Evolutionary conservation across 1,139 yeast genomes (phyloP), one percentile per base, ranked within the genome.

Genomic region (Chernovozyma aurita): DNA sequence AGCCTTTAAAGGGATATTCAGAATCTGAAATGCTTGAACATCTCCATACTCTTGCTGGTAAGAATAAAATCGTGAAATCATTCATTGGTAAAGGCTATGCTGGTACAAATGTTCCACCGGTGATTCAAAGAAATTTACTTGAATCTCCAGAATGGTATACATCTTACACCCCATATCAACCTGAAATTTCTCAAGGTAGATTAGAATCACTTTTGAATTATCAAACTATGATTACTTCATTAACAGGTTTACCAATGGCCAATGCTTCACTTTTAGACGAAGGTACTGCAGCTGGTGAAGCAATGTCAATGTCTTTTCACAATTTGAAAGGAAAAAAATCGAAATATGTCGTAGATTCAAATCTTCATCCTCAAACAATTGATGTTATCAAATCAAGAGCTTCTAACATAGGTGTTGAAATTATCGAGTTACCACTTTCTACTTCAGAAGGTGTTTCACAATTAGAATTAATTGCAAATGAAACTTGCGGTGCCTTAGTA

Each of bases 111-210:
- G 71, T 87, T 30, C 98, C 98, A 0, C 85, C 95, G 3, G 97
- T 90, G 30, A 85, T 92, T 50, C 95, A 86, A 67, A 78, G 98
- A 58, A 92, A 92, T 55, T 63, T 92, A 42, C 69, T 92, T 43
- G 98, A 92, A 61, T 79, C 83, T 44, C 98, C 98, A 14, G 96
- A 87, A 57, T 92, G 98, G 98, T 92, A 92, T 67, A 92, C 98
- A 26, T 86, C 97, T 0, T 92, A 92, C 59, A 92, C 98, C 21
- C 98, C 98, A 25, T 92, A 92, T 59, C 98, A 92, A 65, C 97
- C 98, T 2, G 98, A 92, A 61, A 90, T 92, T 46, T 85, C 97
- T 3, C 98, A 92, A 62, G 98, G 98, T 37, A 79, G 98, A 53
- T 73, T 92, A 50, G 95, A 90, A 61, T 80, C 95, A 26, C 69